These are phyloP conservation scores for Daldinia sp. DNA, from an alignment of 2,329 filamentous ascomycete genomes.

Conservation along the genomic window DNA sequence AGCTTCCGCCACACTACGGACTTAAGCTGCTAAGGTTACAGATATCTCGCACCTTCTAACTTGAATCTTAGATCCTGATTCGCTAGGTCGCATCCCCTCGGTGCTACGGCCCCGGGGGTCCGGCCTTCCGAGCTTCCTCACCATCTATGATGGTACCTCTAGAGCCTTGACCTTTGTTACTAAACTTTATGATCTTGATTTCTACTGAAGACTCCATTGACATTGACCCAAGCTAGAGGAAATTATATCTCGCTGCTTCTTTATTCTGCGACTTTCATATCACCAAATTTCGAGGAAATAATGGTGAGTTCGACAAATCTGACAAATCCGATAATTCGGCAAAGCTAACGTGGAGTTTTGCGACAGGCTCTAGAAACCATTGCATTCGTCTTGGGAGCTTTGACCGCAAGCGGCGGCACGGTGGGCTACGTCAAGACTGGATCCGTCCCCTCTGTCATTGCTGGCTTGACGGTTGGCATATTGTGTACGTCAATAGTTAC, in stretches of 20 bases:
- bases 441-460: conserved; percentile 87
- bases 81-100: conserved; percentile 20
- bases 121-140: conserved; percentile 20
- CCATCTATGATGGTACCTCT: conserved; percentile 7
- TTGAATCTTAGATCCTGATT: conserved; percentile 7
- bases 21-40: not conserved
- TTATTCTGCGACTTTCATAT: not conserved
- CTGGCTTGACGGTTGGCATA: conserved; percentile 83
- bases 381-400: conserved; percentile 80
- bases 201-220: conserved; percentile 9
- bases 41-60: not conserved
- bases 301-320: conserved; percentile 41
- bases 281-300: conserved; percentile 3
- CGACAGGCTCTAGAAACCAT: conserved; percentile 64
- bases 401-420: conserved; percentile 89
- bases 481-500: conserved; percentile 59
- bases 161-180: conserved; percentile 18
- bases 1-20: conserved; percentile 36
- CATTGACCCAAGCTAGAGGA: not conserved
- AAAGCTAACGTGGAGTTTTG: conserved; percentile 39
- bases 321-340: conserved; percentile 1
- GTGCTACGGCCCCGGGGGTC: conserved; percentile 35
- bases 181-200: conserved; percentile 14
- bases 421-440: conserved; percentile 87
- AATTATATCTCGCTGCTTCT: not conserved